A percentile compares a stretch with the other conserved stretches of the same genome.
Evolutionary conservation across 2,329 filamentous ascomycete genomes (phyloP).

Genomic region (Ophiosphaerella narmari): DNA sequence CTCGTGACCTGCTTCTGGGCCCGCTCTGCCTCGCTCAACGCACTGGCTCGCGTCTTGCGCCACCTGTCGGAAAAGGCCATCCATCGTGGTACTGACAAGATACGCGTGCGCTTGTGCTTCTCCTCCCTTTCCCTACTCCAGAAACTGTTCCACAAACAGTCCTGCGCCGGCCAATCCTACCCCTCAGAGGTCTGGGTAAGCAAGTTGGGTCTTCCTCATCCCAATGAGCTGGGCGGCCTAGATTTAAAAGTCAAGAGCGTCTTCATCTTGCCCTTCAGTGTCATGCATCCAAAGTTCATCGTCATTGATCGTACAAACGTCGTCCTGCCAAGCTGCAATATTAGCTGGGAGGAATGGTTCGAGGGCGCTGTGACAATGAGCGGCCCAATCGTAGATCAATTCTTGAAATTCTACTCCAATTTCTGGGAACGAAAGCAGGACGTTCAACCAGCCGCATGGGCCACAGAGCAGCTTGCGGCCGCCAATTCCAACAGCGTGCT

Average conservation of each 20-base stretch:
- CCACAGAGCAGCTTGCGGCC: neutral
- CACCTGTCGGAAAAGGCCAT: constrained; percentile 60
- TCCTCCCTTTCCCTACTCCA: constrained; percentile 74
- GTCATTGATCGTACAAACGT: constrained; percentile 70
- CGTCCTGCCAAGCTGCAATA: constrained; percentile 78
- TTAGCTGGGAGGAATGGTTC: constrained; percentile 88
- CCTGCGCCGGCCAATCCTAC: constrained; percentile 65
- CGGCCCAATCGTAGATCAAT: constrained; percentile 64
- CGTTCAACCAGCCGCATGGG: constrained; percentile 4
- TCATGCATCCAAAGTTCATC: constrained; percentile 88
- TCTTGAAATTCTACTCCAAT: constrained; percentile 67
- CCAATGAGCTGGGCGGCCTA: constrained; percentile 61
- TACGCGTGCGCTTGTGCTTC: constrained; percentile 74
- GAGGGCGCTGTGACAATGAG: constrained; percentile 73
- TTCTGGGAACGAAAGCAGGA: constrained; percentile 64
- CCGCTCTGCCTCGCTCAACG: constrained; percentile 63
- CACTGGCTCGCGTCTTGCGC: constrained; percentile 62
- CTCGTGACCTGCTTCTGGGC: constrained; percentile 87
- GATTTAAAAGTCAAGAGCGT: constrained; percentile 75
- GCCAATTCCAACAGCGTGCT: too few relatives aligned
- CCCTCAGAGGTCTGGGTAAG: constrained; percentile 61
- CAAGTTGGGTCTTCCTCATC: constrained; percentile 66
- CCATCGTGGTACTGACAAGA: constrained; percentile 40
- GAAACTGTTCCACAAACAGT: constrained; percentile 75
- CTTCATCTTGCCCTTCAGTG: constrained; percentile 78